Evolutionary conservation across 2,329 filamentous ascomycete genomes (phyloP), one percentile per base, ranked within the genome.

Genomic region (Monilinia vaccinii-corymbosi): DNA sequence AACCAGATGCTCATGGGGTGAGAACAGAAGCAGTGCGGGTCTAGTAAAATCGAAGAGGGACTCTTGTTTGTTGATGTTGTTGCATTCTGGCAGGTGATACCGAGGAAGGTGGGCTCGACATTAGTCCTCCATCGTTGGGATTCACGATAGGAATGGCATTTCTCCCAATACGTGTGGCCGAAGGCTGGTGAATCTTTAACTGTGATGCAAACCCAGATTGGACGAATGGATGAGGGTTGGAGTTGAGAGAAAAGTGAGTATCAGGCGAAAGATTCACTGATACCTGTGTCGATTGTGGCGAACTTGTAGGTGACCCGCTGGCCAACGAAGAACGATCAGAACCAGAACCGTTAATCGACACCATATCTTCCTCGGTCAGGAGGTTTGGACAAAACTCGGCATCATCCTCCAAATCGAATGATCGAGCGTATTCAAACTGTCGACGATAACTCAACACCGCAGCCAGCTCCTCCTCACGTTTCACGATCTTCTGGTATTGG

Each of bases 81-180:
- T 82, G 81, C 78, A 86, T 80, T 72, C 82, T 78, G 71, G 78
- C 78, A 63, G 84, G 84, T 48, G 83, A 86, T 48, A 85, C 81
- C 62, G 83, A 86, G 46, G 87, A 87, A 31, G 93, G 91, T 67
- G 93, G 93, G 78, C 91, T 96, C 60, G 91, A 86, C 79, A 97
- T 87, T 71, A 85, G 83, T 74, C 91, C 85, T 71, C 94, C 91
- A 60, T 93, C 97, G 68, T 84, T 89, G 58, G 94, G 94, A 80
- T 99, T 96, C 76, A 97, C 90, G 73, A 99, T 99, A 62, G 93
- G 93, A 67, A 97, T 97, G 71, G 94, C 91, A 75, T 97, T 97
- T 75, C 91, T 90, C n/a, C 50, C 50, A 61, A 88, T 85, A 68
- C 94, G 89, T 65, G 92, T 90, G 63, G 92, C 90, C 63, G 92